phyloP scores from a whole-genome alignment of 78 protist species.

The Dictyostelium citrinum region DNA sequence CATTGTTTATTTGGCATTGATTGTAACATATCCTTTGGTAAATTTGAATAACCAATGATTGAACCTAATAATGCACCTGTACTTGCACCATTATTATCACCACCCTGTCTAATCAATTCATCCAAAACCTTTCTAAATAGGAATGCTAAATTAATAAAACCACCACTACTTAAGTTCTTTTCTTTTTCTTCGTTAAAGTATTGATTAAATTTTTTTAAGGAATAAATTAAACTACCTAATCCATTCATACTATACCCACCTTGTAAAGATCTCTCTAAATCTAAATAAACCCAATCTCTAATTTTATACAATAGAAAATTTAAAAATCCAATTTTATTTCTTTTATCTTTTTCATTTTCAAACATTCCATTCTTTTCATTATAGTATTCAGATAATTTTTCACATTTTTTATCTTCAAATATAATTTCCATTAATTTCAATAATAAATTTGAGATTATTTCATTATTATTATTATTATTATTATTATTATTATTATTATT shows the following conservation, averaged over 20 bases:
- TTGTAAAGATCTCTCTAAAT: neutral
- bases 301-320: neutral
- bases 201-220: neutral
- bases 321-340: neutral
- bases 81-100: slow-evolving; percentile 73
- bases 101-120: slow-evolving; percentile 59
- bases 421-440: neutral
- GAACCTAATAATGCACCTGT: slow-evolving; percentile 77
- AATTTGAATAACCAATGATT: slow-evolving; percentile 46
- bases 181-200: neutral
- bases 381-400: neutral
- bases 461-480: too few relatives aligned
- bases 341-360: neutral
- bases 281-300: slow-evolving; percentile 1
- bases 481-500: too few relatives aligned
- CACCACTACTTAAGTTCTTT: neutral
- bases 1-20: slow-evolving; percentile 49
- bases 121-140: slow-evolving; percentile 32
- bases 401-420: neutral
- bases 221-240: slow-evolving; percentile 44
- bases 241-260: slow-evolving; percentile 57
- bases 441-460: neutral
- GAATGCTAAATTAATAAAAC: neutral
- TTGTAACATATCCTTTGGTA: slow-evolving; percentile 77
- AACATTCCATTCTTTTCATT: neutral